These are phyloP conservation scores for Silene noctiflora DNA, from an alignment of 179 eudicot species.

Conservation along the genomic window DNA sequence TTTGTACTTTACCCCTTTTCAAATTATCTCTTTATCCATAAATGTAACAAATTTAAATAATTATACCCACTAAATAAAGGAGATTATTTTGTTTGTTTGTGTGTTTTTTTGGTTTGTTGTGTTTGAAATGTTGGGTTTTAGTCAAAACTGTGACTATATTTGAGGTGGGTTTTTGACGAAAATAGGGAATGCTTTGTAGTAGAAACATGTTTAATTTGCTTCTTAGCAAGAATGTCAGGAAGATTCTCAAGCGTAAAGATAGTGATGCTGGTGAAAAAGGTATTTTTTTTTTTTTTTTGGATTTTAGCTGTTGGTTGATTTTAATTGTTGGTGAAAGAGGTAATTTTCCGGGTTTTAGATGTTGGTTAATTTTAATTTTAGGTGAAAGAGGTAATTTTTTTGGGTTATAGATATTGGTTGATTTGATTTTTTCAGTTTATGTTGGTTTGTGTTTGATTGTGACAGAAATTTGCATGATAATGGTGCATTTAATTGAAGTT, in stretches of 20 bases:
- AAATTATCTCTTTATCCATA: background rate
- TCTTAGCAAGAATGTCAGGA: slow-evolving; percentile 63
- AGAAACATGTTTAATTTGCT: slow-evolving; percentile 61
- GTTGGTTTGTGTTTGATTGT: background rate
- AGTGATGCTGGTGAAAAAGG: slow-evolving; percentile 94
- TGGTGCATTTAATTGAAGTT: slow-evolving; percentile 14
- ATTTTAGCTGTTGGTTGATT: background rate
- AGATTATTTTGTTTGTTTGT: background rate
- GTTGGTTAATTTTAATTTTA: background rate
- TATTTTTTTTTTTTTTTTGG: slow-evolving; percentile 21
- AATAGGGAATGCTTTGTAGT: slow-evolving; percentile 33
- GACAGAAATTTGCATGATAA: background rate
- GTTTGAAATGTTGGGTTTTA: slow-evolving; percentile 13
- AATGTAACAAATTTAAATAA: background rate
- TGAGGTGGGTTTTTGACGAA: slow-evolving; percentile 8
- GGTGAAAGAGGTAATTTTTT: background rate
- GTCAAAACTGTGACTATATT: background rate
- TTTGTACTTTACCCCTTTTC: background rate
- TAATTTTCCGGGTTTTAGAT: too few relatives aligned
- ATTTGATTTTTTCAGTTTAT: too few relatives aligned
- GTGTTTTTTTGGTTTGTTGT: background rate
- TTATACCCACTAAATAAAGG: background rate
- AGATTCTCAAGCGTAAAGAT: slow-evolving; percentile 88
- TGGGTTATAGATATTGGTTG: too few relatives aligned
- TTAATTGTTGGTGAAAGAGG: background rate